Percentiles rank a stretch among this genome's conserved stretches.
These are phyloP conservation scores for Cladosporium phlei DNA, from an alignment of 2,329 filamentous ascomycete species.

Conservation along the genomic window DNA sequence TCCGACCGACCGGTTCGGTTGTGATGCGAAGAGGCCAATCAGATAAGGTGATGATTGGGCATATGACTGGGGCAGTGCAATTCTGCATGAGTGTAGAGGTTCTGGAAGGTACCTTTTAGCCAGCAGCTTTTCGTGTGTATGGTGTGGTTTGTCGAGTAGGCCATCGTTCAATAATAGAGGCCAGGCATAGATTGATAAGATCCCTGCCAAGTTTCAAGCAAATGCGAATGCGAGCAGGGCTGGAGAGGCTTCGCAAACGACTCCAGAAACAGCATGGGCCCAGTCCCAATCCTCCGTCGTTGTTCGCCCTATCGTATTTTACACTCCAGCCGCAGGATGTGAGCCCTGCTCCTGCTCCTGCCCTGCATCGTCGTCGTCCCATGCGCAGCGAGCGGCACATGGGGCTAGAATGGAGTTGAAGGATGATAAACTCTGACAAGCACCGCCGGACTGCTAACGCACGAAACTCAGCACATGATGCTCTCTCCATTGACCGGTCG, in stretches of 20 bases:
- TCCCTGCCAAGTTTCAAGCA: slow-evolving; percentile 7
- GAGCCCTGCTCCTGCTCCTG: background rate
- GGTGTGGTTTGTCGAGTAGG: background rate
- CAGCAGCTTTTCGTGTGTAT: background rate
- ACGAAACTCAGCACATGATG: slow-evolving; percentile 6
- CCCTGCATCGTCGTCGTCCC: slow-evolving; percentile 1
- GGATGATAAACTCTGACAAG: background rate
- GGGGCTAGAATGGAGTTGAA: background rate
- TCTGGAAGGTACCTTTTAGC: background rate
- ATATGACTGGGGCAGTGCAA: background rate
- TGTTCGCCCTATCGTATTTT: background rate
- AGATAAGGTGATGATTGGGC: too few species aligned
- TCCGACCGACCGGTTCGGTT: background rate
- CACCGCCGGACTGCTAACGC: background rate
- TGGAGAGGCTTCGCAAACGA: background rate
- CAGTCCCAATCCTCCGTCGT: background rate
- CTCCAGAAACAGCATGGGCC: slow-evolving; percentile 2
- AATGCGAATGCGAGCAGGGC: slow-evolving; percentile 12
- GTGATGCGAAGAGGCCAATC: slow-evolving; percentile 7
- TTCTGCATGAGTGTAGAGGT: background rate
- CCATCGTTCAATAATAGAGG: background rate
- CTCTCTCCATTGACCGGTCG: too few species aligned
- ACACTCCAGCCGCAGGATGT: background rate
- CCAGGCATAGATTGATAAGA: background rate
- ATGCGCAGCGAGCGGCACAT: slow-evolving; percentile 4